Percentiles rank a stretch among this genome's conserved stretches.
These are phyloP conservation scores for Neonectria ditissima DNA, from an alignment of 2,329 filamentous ascomycete species.

Conservation along the genomic window DNA sequence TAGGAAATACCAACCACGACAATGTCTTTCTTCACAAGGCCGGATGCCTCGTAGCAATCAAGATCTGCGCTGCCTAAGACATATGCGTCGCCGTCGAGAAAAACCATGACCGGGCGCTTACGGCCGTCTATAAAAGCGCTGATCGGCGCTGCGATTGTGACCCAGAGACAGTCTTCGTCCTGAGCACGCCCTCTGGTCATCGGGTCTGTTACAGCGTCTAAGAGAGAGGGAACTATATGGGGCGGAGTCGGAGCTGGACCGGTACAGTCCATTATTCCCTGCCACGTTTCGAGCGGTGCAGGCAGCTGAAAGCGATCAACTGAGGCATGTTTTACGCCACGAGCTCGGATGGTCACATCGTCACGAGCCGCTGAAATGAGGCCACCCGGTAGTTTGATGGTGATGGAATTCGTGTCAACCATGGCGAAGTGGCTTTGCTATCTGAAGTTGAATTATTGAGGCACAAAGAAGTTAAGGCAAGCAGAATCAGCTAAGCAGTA, in stretches of 20 bases:
- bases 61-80: not conserved
- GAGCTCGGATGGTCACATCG: not conserved
- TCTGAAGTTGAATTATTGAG: not conserved
- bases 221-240: not conserved
- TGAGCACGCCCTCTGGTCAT: no score
- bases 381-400: not conserved
- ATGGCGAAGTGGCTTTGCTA: not conserved
- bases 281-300: not conserved
- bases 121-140: no score
- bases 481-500: no score
- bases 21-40: no score
- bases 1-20: no score
- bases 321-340: not conserved
- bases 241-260: not conserved
- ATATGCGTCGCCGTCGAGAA: not conserved
- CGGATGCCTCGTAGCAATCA: no score
- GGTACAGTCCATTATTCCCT: not conserved
- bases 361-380: not conserved
- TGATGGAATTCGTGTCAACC: not conserved
- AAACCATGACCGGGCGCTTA: no score
- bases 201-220: no score
- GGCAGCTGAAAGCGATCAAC: not conserved
- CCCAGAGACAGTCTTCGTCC: no score
- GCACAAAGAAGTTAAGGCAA: no score
- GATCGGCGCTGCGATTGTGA: no score